phyloP scores from a whole-genome alignment of 345 rosid genomes.

The Eucalyptus curtisii region DNA sequence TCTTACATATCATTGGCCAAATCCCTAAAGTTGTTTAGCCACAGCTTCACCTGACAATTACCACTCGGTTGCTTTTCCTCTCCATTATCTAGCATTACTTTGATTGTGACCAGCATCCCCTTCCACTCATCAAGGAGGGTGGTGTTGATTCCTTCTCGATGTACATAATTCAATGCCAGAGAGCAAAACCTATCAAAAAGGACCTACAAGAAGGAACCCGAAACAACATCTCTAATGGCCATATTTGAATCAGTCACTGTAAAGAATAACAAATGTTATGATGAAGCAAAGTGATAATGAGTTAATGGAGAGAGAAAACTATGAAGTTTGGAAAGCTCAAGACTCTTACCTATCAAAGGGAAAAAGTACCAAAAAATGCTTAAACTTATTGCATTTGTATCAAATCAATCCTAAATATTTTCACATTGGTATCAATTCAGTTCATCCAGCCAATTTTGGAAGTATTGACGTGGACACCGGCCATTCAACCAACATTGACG shows the following conservation, averaged over 20 bases:
- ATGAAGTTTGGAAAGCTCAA: not conserved
- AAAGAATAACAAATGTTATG: not conserved
- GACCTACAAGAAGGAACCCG: not conserved
- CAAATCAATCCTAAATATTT: too few species aligned
- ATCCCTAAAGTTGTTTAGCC: not conserved
- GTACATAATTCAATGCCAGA: not conserved
- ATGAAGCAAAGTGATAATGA: not conserved
- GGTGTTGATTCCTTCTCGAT: not conserved
- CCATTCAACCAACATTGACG: accelerated
- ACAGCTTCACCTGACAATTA: not conserved
- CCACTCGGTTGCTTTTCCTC: not conserved
- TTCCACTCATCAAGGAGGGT: not conserved
- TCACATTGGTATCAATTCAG: accelerated
- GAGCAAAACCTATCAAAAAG: not conserved
- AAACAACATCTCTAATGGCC: not conserved
- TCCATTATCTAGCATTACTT: not conserved
- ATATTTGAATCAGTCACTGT: not conserved
- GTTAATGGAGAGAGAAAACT: not conserved
- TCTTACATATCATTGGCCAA: not conserved
- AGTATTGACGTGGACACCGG: accelerated
- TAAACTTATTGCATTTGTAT: too few species aligned
- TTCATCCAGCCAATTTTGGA: too few species aligned
- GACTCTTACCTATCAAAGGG: not conserved
- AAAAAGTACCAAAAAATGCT: too few species aligned
- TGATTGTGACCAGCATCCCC: not conserved